Evolutionary conservation across 768 basidiomycete species (phyloP).

Genomic region (Terana coerulea): DNA sequence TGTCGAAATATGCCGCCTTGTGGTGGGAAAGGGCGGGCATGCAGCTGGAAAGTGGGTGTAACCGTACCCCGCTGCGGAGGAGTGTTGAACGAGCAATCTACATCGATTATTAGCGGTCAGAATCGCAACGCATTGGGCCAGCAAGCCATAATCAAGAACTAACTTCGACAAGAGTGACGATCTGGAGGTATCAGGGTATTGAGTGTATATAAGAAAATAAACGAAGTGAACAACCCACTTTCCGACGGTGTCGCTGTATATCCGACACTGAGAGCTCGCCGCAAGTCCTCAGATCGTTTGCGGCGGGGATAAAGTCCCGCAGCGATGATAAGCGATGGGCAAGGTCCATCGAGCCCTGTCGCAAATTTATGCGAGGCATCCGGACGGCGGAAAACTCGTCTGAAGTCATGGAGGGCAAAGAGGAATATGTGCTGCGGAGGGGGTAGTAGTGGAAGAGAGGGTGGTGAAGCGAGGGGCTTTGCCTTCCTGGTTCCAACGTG

Average conservation of each 20-base stretch:
- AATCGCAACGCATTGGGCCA: neutral
- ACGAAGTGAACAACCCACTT: conserved; percentile 4
- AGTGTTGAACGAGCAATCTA: conserved; percentile 49
- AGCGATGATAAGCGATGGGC: conserved; percentile 12
- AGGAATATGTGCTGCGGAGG: neutral
- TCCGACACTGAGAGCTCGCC: conserved; percentile 1
- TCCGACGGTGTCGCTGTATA: conserved; percentile 10
- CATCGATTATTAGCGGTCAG: conserved; percentile 3
- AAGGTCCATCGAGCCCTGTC: conserved; percentile 9
- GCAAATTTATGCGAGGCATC: conserved; percentile 1
- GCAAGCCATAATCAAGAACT: conserved; percentile 19
- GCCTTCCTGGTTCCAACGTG: conserved; percentile 12
- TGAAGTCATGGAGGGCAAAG: neutral
- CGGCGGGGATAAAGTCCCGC: conserved; percentile 12
- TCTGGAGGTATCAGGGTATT: conserved; percentile 25
- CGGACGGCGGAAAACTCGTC: neutral
- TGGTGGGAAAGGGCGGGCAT: conserved; percentile 33
- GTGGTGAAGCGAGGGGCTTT: neutral
- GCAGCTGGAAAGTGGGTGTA: conserved; percentile 46
- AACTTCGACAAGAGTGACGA: conserved; percentile 52
- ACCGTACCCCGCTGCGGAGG: conserved; percentile 35
- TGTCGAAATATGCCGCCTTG: conserved; percentile 47
- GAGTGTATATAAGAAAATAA: neutral
- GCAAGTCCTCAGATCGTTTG: conserved; percentile 9
- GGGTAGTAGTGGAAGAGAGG: neutral